Evolutionary conservation across 2,329 filamentous ascomycete genomes (phyloP).

Genomic region (Lachnellula cervina): DNA sequence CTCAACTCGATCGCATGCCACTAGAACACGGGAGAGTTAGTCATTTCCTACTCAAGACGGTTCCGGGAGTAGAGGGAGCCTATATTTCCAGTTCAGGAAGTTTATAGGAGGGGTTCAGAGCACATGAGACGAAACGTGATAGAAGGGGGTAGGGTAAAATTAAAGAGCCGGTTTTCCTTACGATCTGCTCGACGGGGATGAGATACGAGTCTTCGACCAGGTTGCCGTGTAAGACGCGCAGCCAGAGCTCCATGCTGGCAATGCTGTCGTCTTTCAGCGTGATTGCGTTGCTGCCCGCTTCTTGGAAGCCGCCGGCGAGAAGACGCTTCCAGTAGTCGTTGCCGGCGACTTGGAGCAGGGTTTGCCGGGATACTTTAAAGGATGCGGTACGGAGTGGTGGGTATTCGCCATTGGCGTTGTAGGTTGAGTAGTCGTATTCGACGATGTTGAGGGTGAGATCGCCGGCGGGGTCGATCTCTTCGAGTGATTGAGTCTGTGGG

Average conservation of each 20-base stretch:
- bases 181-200: constrained; percentile 5
- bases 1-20: constrained; percentile 13
- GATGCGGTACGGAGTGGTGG: not conserved
- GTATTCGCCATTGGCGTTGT: not conserved
- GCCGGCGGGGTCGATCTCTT: not conserved
- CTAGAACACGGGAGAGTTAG: too few relatives aligned
- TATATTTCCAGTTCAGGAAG: too few relatives aligned
- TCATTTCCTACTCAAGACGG: too few relatives aligned
- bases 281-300: not conserved
- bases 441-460: not conserved
- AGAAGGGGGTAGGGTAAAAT: too few relatives aligned
- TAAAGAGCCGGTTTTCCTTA: too few relatives aligned
- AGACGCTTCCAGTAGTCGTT: not conserved
- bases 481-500: not conserved
- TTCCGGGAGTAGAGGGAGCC: too few relatives aligned
- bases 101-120: too few relatives aligned
- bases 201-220: constrained; percentile 5
- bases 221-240: constrained; percentile 11
- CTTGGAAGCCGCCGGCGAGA: not conserved
- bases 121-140: too few relatives aligned
- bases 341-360: not conserved
- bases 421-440: not conserved
- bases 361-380: not conserved
- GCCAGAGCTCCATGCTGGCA: constrained; percentile 12
- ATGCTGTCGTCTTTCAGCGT: constrained; percentile 9